Conservation (phyloP, 2,329 filamentous ascomycete species). For the Coleophoma eucalyptorum region DNA sequence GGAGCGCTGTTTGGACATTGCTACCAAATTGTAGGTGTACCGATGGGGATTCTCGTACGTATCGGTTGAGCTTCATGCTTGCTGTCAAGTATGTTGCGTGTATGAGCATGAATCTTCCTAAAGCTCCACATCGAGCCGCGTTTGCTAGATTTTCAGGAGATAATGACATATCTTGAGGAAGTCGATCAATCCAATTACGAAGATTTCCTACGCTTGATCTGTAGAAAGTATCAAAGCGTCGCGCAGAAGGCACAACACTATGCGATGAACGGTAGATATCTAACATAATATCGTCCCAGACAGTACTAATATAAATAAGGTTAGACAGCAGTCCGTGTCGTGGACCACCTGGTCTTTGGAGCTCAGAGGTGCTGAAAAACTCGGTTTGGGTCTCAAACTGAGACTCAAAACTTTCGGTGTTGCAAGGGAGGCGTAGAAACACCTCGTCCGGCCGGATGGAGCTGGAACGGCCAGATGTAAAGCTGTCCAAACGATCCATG, state of each 20-base stretch:
- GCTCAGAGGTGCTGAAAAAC: conserved; percentile 52
- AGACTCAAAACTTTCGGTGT: conserved; percentile 57
- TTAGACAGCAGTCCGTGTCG: conserved; percentile 44
- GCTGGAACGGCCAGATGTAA: conserved; percentile 48
- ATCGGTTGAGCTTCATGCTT: conserved; percentile 61
- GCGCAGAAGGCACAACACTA: conserved; percentile 8
- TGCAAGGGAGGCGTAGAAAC: conserved; percentile 62
- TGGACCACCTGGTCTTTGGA: conserved; percentile 33
- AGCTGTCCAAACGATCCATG: conserved; percentile 62
- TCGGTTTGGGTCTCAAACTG: conserved; percentile 54
- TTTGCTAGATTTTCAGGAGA: conserved; percentile 52
- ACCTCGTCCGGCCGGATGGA: conserved; percentile 62
- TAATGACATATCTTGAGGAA: conserved; percentile 53
- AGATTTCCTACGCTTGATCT: conserved; percentile 46
- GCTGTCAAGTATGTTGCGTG: conserved; percentile 65
- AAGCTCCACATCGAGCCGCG: conserved; percentile 47
- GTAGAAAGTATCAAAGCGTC: conserved; percentile 41
- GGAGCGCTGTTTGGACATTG: conserved; percentile 43
- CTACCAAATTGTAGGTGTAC: conserved; percentile 35
- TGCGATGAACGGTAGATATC: conserved; percentile 49
- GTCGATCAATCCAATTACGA: conserved; percentile 51
- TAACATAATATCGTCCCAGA: conserved; percentile 63
- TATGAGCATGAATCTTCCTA: conserved; percentile 58
- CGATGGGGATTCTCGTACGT: conserved; percentile 42
- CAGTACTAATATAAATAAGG: conserved; percentile 56